Evolutionary conservation across 1,284 basidiomycete species (phyloP).

Genomic region (Malassezia globosa): DNA sequence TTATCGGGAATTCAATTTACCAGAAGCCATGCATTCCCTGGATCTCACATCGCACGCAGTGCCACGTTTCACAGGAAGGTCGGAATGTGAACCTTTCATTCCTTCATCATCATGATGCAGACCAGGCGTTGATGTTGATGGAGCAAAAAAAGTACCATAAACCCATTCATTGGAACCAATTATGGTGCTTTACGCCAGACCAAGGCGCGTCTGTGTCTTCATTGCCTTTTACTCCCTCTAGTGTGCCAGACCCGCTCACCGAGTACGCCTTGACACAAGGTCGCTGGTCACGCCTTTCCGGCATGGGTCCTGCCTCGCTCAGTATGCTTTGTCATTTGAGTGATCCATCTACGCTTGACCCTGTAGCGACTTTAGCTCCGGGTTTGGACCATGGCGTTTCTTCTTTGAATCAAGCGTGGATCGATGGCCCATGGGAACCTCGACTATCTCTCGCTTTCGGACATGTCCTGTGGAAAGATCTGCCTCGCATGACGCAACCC

Average conservation of each 20-base stretch:
- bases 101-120: not conserved
- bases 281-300: not conserved
- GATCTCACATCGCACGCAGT: constrained; percentile 3
- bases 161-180: not conserved
- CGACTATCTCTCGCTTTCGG: not conserved
- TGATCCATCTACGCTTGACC: not conserved
- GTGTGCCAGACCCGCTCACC: not conserved
- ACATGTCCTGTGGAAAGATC: constrained; percentile 4
- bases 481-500: not conserved
- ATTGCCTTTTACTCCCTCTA: not conserved
- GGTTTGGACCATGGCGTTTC: not conserved
- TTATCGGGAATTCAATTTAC: not conserved
- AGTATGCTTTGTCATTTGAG: not conserved
- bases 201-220: not conserved
- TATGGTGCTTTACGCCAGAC: not conserved
- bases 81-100: not conserved
- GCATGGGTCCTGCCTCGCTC: not conserved
- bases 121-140: constrained; percentile 2
- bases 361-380: not conserved
- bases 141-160: not conserved
- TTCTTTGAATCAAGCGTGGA: not conserved
- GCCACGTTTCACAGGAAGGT: constrained; percentile 3
- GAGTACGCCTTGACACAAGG: not conserved
- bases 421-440: constrained; percentile 2
- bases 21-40: not conserved